Evolutionary conservation across 2,329 filamentous ascomycete genomes (phyloP).

Genomic region (Pestalotiopsis sp.): DNA sequence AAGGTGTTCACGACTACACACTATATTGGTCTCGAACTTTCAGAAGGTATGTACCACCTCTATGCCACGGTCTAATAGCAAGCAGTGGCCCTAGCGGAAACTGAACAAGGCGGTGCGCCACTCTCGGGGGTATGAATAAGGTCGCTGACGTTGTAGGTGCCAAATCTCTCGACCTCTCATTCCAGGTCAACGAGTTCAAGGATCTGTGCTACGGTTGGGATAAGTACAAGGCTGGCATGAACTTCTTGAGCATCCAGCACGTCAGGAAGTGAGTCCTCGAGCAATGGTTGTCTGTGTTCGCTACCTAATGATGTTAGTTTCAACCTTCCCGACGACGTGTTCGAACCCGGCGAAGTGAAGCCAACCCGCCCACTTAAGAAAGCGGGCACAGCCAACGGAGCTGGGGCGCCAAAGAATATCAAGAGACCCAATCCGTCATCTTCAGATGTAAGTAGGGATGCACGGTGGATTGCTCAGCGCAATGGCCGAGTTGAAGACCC

Average conservation of each 20-base stretch:
- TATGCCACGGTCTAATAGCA: neutral
- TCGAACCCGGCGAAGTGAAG: slow-evolving; percentile 75
- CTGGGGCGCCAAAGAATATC: slow-evolving; percentile 36
- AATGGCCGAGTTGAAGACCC: slow-evolving; percentile 14
- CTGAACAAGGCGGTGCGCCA: neutral
- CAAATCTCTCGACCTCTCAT: slow-evolving; percentile 76
- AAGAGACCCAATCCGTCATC: slow-evolving; percentile 47
- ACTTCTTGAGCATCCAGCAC: slow-evolving; percentile 80
- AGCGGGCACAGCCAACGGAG: slow-evolving; percentile 38
- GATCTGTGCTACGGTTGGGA: slow-evolving; percentile 76
- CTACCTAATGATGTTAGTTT: slow-evolving; percentile 57
- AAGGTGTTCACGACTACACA: slow-evolving; percentile 86
- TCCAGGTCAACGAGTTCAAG: slow-evolving; percentile 85
- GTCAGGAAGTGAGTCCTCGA: slow-evolving; percentile 70
- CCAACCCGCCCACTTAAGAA: slow-evolving; percentile 61
- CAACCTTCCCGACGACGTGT: slow-evolving; percentile 88
- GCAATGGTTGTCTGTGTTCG: slow-evolving; percentile 35
- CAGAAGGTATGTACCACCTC: slow-evolving; percentile 61
- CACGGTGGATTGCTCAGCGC: slow-evolving; percentile 23
- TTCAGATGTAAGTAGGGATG: slow-evolving; percentile 35
- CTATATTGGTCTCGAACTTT: slow-evolving; percentile 87
- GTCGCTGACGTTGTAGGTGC: slow-evolving; percentile 52
- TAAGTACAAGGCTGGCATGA: slow-evolving; percentile 74
- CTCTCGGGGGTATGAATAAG: slow-evolving; percentile 17
- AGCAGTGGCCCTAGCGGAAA: neutral